Conservation (phyloP, 352 stramenopile species). For the Phytopythium litorale region DNA sequence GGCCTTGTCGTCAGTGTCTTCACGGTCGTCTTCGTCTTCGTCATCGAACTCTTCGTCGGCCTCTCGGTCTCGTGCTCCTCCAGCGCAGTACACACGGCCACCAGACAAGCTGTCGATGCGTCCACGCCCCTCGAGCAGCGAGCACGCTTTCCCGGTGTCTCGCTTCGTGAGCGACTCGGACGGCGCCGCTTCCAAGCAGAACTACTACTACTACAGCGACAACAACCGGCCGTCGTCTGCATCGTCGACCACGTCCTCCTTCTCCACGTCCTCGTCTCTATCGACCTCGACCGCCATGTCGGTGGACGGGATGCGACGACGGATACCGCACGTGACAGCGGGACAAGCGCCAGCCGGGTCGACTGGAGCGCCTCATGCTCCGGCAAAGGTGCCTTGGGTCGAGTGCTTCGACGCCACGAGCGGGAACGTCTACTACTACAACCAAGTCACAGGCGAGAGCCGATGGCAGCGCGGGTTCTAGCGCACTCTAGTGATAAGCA, state of each 20-base stretch:
- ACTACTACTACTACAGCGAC: constrained; percentile 21
- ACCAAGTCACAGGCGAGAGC: constrained; percentile 68
- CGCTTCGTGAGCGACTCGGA: constrained; percentile 24
- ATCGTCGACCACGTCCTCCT: constrained; percentile 13
- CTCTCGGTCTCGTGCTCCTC: not conserved
- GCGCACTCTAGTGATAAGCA: not conserved
- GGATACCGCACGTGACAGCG: not conserved
- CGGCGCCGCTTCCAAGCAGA: constrained; percentile 12
- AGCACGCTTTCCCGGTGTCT: not conserved
- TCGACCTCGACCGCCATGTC: constrained; percentile 12
- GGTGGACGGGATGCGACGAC: not conserved
- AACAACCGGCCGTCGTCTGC: constrained; percentile 18
- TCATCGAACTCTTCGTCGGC: constrained; percentile 14
- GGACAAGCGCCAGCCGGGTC: not conserved
- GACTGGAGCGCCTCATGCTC: too few relatives aligned
- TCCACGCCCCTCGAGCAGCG: not conserved
- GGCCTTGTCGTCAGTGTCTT: constrained; percentile 37
- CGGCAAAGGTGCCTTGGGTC: constrained; percentile 31
- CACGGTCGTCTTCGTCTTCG: constrained; percentile 39
- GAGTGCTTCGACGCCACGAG: constrained; percentile 54
- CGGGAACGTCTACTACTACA: constrained; percentile 68
- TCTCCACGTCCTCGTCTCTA: constrained; percentile 21
- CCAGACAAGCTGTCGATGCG: not conserved
- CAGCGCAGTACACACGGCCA: not conserved
- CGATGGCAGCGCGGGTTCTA: constrained; percentile 36